Evolutionary conservation across 2,329 filamentous ascomycete genomes (phyloP), one percentile per base, ranked within the genome.

Genomic region (Aspergillus sp.): DNA sequence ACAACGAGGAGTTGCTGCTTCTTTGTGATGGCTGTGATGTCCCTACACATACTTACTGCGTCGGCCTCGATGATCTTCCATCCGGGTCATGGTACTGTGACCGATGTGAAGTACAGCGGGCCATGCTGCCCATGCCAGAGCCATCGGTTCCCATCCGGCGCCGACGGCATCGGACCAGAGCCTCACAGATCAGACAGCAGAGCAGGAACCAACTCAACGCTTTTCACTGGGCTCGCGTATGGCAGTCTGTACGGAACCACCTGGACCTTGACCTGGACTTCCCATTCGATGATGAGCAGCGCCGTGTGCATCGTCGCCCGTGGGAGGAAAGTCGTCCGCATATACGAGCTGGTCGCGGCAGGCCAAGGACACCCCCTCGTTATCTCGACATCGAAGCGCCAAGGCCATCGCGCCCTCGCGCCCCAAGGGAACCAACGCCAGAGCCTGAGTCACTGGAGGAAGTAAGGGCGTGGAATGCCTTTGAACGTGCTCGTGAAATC

Each of bases 21-120:
- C 75, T 93, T 39, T 98, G 91, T 63, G 86, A 95, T 58, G 80
- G 78, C 51, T 98, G 91, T 66, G 82, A 93, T 66, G 79, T 80
- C 20, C 75, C 83, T 26, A 94, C 89, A 50, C 91, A 98, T 59
- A 86, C 86, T 29, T 84, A 93, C 58, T 98, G 91, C 59, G 76
- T 93, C 40, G 88, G 84, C 20, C 72, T 94, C 30, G 80, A 88
- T 39, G 65, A 70, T 33, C 75, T 93, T 35, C 86, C 88, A 14
- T 64, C 71, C 17, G 83, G 82, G 16, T 69, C 79, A 43, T 98
- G 89, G 88, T 94, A 89, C 58, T 98, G 91, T 65, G 79, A 91
- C 60, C 78, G 82, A 48, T 98, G 91, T 58, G 59, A 65, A 36
- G 52, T 60, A 58, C 68, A 66, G 51, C 55, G 64, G 55, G 51